A percentile compares a stretch with the other conserved stretches of the same genome.
Evolutionary conservation across 2,329 filamentous ascomycete genomes (phyloP).

Genomic region (Coleophoma crateriformis): DNA sequence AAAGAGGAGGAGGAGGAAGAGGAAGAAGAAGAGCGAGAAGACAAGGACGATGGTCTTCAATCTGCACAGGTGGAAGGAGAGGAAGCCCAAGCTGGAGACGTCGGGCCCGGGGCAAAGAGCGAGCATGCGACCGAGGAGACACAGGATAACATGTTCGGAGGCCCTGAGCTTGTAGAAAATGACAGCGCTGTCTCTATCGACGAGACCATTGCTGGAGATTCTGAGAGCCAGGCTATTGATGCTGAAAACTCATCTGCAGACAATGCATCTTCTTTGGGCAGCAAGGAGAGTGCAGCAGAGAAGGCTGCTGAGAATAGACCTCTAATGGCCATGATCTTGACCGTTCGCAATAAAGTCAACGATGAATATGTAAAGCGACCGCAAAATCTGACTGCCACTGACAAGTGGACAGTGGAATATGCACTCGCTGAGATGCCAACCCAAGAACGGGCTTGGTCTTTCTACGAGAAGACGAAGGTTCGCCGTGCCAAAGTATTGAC

Average conservation of each 20-base stretch:
- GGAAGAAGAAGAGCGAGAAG: neutral
- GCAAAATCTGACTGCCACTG: constrained; percentile 31
- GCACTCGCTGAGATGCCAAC: constrained; percentile 56
- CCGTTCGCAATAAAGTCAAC: constrained; percentile 68
- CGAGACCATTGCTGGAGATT: neutral
- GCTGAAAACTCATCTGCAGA: constrained; percentile 2
- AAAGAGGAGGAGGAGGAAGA: neutral
- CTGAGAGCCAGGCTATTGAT: neutral
- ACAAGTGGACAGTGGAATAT: constrained; percentile 75
- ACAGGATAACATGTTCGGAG: neutral
- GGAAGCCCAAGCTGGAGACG: neutral
- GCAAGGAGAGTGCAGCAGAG: neutral
- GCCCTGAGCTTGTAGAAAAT: neutral
- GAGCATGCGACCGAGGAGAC: neutral
- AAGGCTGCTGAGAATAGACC: neutral
- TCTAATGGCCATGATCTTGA: constrained; percentile 53
- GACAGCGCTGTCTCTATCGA: neutral
- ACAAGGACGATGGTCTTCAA: neutral
- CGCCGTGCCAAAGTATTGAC: constrained; percentile 42
- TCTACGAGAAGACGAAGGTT: constrained; percentile 52
- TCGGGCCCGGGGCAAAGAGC: too few relatives aligned
- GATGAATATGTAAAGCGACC: constrained; percentile 59
- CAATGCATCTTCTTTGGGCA: too few relatives aligned
- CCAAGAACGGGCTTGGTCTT: constrained; percentile 31
- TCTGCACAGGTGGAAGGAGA: neutral